These are phyloP conservation scores for Diaporthe vexans DNA, from an alignment of 2,329 filamentous ascomycete genomes.

Conservation along the genomic window DNA sequence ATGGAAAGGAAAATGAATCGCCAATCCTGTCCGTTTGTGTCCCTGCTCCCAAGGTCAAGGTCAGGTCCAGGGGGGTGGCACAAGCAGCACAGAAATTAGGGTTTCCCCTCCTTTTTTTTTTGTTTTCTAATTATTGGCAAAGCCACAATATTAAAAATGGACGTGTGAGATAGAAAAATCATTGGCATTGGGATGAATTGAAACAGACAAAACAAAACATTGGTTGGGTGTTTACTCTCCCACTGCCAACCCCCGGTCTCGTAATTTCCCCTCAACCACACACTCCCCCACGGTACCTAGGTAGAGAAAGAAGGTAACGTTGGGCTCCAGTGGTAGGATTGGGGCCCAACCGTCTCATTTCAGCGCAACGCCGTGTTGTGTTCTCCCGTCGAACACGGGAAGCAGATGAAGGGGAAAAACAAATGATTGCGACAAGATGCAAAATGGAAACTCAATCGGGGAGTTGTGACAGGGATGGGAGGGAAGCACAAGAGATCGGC, in stretches of 20 bases:
- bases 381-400: not conserved
- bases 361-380: not conserved
- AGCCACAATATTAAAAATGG: constrained; percentile 22
- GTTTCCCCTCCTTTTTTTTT: not conserved
- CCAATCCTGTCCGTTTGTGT: not conserved
- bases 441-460: constrained; percentile 26
- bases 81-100: constrained; percentile 12
- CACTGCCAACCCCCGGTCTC: not conserved
- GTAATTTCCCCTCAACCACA: constrained; percentile 10
- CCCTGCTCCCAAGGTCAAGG: not conserved
- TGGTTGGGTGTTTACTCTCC: constrained; percentile 7
- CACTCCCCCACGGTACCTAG: not conserved
- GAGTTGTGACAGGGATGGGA: not conserved
- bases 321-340: constrained; percentile 7
- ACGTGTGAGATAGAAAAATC: not conserved
- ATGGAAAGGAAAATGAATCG: constrained; percentile 19
- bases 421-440: constrained; percentile 14
- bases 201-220: constrained; percentile 22
- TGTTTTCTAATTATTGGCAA: constrained; percentile 2
- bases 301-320: not conserved
- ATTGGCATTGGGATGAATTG: constrained; percentile 21
- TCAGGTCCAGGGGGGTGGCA: not conserved
- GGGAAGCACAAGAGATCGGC: constrained; percentile 7
- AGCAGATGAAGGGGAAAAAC: not conserved
- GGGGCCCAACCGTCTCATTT: constrained; percentile 29